phyloP scores from a whole-genome alignment of 139 green algal genomes.

The Haematococcus lacustris region DNA sequence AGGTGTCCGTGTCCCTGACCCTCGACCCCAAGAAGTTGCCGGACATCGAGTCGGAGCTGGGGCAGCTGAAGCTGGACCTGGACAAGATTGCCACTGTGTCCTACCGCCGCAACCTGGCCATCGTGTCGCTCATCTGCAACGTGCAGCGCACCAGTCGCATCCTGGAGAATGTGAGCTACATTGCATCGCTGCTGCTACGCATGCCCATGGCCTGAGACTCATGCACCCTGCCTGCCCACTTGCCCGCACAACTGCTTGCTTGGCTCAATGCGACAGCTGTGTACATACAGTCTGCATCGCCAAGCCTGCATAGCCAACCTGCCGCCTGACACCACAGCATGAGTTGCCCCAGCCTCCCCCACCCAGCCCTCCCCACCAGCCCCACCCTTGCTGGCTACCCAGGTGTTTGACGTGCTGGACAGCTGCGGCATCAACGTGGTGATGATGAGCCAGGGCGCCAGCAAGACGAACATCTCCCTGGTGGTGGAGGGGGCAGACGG shows the following conservation, averaged over 20 bases:
- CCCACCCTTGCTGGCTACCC: no score
- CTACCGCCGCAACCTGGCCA: constrained; percentile 63
- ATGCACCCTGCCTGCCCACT: no score
- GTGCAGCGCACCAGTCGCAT: constrained; percentile 74
- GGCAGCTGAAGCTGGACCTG: constrained; percentile 61
- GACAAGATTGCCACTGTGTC: constrained; percentile 50
- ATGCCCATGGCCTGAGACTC: no score
- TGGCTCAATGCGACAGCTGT: no score
- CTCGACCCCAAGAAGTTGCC: constrained; percentile 81
- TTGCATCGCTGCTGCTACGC: no score
- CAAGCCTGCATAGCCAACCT: no score
- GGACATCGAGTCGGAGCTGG: constrained; percentile 63
- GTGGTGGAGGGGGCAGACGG: constrained; percentile 27
- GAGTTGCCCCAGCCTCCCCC: no score
- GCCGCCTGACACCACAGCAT: no score
- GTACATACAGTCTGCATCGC: no score
- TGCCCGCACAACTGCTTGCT: no score
- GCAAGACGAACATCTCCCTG: constrained; percentile 84
- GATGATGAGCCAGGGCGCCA: constrained; percentile 84
- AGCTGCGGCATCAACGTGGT: constrained; percentile 64
- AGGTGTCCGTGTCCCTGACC: constrained; percentile 82
- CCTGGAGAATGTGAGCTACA: constrained; percentile 64
- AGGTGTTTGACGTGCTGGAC: constrained; percentile 52
- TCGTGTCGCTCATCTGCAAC: constrained; percentile 95
- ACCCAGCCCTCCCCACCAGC: no score